Base-by-base conservation (phyloP, 2,329 filamentous ascomycete genomes). In the Fusarium liriodendri region DNA sequence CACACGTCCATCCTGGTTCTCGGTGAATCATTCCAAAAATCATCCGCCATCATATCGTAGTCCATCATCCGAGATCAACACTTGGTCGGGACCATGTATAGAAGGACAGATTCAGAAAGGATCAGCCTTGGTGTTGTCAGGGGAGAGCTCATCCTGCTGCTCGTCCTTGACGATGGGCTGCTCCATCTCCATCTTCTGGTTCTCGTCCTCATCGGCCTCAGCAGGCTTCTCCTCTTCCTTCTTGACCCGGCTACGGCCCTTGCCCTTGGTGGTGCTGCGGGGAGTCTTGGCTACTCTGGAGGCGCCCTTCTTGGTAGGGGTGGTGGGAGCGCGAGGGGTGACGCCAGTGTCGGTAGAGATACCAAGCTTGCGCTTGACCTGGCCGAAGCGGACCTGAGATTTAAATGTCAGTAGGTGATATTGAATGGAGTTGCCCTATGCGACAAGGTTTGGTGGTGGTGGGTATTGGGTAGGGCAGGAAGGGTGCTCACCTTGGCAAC, bases 311-410 rank as follows among this genome's bases (percentile, higher is more conserved):
- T 79, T 82, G 64, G 71, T 60, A 1, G 75, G 70, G 35, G 73
- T 66, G 18, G 33, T 37, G 5, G 63, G 64, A 3, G 69, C 59
- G 6, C 72, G 74, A 42, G 45, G 14, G 4, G 69, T 45, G 16
- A 69, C 63, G 2, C 72, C 69, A 6, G 62, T 54, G 6, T 82
- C 80, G 67, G 77, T 78, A 40, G 76, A 76, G 45, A 86, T 80
- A 4, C 83, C 83, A 1, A 86, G 80, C 79, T 87, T 87, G 54
- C 82, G 80, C 78, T 85, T 88, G 69, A 89, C 84, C 68, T 89
- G 86, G 5, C 85, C 83, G 66, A 85, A 89, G 54, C 87, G 85
- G 42, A 84, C 83, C 82, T 86, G 66, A 37, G 1, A 47, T 27
- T 47, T 9, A 6, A 10, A 29, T 25, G 57, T 76, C 16, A 77